Conservation (phyloP, 352 stramenopile genomes). For the Phytophthora tentaculata region DNA sequence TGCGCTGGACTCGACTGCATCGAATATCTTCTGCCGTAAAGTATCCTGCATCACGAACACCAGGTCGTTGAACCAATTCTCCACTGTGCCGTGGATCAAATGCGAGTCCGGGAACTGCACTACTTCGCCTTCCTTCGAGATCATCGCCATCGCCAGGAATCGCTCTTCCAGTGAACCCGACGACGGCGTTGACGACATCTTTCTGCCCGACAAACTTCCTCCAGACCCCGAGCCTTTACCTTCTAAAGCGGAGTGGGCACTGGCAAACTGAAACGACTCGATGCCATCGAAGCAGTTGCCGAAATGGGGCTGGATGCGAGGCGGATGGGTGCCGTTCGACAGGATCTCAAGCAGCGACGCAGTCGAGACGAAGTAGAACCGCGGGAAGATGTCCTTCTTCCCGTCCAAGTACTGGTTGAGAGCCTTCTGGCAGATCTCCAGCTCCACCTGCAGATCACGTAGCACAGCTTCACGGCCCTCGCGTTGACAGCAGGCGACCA, state of each 20-base stretch:
- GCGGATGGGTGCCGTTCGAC: constrained; percentile 91
- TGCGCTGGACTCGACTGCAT: constrained; percentile 93
- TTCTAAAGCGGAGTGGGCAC: constrained; percentile 27
- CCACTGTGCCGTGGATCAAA: constrained; percentile 87
- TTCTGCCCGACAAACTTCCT: constrained; percentile 22
- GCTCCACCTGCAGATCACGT: constrained; percentile 82
- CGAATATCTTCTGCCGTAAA: constrained; percentile 81
- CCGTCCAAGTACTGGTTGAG: constrained; percentile 96
- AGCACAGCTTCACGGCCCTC: constrained; percentile 86
- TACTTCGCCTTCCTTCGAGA: constrained; percentile 96
- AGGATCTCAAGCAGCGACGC: constrained; percentile 95
- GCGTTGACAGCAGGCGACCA: constrained; percentile 73
- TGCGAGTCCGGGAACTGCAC: constrained; percentile 85
- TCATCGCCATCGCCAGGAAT: constrained; percentile 91
- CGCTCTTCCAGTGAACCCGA: constrained; percentile 32
- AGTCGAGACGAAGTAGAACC: constrained; percentile 98
- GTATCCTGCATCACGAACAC: constrained; percentile 94
- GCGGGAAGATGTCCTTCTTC: constrained; percentile 96
- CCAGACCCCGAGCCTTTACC: constrained; percentile 5
- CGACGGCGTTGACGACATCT: constrained; percentile 23
- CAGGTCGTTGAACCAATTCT: constrained; percentile 95
- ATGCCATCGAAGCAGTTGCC: constrained; percentile 93
- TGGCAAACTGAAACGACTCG: constrained; percentile 76
- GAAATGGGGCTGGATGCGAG: constrained; percentile 89
- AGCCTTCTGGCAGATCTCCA: constrained; percentile 96